These are phyloP conservation scores for Hypoxylon rickii DNA, from an alignment of 495 filamentous ascomycete genomes.

Conservation along the genomic window DNA sequence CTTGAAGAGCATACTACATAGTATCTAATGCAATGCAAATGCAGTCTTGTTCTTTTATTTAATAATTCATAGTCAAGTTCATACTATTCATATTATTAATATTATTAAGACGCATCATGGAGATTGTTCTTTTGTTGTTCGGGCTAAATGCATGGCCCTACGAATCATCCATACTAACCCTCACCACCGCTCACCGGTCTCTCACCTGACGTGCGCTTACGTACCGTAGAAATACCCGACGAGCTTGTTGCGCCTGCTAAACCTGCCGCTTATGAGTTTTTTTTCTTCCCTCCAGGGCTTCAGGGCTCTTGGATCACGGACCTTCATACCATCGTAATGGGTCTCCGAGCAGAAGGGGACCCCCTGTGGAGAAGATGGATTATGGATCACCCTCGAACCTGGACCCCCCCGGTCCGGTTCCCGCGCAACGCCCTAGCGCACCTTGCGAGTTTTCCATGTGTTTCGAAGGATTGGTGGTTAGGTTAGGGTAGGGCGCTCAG, in stretches of 20 bases:
- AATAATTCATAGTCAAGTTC: too few relatives aligned
- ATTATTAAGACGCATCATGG: too few relatives aligned
- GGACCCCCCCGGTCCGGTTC: conserved; percentile 34
- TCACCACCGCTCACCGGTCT: too few relatives aligned
- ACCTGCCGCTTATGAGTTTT: neutral
- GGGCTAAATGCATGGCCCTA: too few relatives aligned
- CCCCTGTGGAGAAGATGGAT: conserved; percentile 23
- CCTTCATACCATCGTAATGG: conserved; percentile 17
- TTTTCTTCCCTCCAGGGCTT: neutral
- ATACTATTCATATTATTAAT: too few relatives aligned
- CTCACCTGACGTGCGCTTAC: conserved; percentile 19
- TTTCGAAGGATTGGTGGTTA: conserved; percentile 31
- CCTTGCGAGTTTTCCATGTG: conserved; percentile 30
- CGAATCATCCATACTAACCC: too few relatives aligned
- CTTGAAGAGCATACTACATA: too few relatives aligned
- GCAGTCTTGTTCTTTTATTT: too few relatives aligned
- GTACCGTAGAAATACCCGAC: neutral
- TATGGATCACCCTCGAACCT: conserved; percentile 31
- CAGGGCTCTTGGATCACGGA: too few relatives aligned
- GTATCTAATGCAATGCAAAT: too few relatives aligned
- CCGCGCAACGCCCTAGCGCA: conserved; percentile 34
- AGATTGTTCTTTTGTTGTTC: too few relatives aligned
- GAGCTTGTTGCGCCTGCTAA: neutral
- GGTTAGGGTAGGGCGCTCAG: conserved; percentile 20
- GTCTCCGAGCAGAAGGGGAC: conserved; percentile 15